Conservation (phyloP, 495 filamentous ascomycete genomes). For the Penicillium parvum region DNA sequence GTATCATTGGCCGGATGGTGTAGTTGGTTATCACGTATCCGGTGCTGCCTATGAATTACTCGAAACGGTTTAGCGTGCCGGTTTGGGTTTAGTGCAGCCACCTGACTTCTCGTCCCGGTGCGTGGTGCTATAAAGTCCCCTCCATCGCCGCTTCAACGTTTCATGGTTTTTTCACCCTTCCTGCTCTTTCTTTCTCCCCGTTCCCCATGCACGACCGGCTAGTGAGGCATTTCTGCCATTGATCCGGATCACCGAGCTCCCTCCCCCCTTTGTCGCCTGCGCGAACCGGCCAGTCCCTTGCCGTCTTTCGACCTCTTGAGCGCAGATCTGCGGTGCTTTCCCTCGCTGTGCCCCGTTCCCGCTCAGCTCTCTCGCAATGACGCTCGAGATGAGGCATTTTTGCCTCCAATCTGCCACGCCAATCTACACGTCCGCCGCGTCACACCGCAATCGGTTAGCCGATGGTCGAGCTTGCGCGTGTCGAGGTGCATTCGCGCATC, state of each 20-base stretch:
- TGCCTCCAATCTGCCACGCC: neutral
- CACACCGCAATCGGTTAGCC: neutral
- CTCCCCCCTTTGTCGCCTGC: neutral
- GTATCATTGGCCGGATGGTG: too few relatives aligned
- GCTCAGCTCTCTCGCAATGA: neutral
- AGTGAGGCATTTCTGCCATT: constrained; percentile 9
- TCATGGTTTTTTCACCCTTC: constrained; percentile 4
- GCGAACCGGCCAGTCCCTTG: neutral
- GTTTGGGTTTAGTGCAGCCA: neutral
- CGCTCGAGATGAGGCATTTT: constrained; percentile 2
- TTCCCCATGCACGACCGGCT: neutral
- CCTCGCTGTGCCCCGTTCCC: neutral
- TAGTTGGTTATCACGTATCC: too few relatives aligned
- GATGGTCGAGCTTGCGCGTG: neutral
- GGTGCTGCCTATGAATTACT: constrained; percentile 2
- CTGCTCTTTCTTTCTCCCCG: constrained; percentile 2
- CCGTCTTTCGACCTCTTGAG: neutral
- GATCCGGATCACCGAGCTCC: constrained; percentile 9
- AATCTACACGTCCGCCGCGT: constrained; percentile 1
- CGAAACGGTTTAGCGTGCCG: constrained; percentile 3
- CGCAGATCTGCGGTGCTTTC: neutral
- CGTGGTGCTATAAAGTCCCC: constrained; percentile 11
- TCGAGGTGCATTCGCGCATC: neutral
- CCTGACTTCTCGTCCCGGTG: neutral
- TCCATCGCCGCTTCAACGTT: constrained; percentile 7